Evolutionary conservation across 2,329 filamentous ascomycete genomes (phyloP).

Genomic region (Nemania sp.): DNA sequence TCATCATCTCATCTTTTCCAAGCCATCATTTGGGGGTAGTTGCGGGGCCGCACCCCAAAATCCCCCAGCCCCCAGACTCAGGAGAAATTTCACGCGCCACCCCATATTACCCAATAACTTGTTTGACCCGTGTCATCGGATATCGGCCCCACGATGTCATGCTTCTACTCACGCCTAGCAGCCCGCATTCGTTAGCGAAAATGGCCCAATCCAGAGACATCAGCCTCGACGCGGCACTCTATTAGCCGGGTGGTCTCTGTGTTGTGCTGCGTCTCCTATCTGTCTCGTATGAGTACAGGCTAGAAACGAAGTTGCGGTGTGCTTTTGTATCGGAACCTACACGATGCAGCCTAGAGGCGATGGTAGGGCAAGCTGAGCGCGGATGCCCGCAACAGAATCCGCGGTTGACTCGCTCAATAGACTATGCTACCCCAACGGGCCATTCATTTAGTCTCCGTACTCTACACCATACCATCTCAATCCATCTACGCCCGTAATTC

Average conservation of each 20-base stretch:
- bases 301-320: conserved; percentile 26
- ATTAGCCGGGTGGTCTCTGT: background rate
- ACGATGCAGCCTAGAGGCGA: conserved; percentile 10
- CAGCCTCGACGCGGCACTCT: conserved; percentile 1
- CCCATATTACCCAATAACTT: conserved; percentile 16
- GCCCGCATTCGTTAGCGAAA: conserved; percentile 18
- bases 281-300: conserved; percentile 12
- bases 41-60: conserved; percentile 19
- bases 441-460: background rate
- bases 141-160: conserved; percentile 19
- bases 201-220: conserved; percentile 10
- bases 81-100: conserved; percentile 10
- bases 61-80: conserved; percentile 8
- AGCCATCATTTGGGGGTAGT: conserved; percentile 15
- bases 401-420: conserved; percentile 2
- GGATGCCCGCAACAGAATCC: conserved; percentile 9
- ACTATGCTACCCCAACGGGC: background rate
- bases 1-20: conserved; percentile 9
- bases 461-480: too few species aligned
- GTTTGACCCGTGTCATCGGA: conserved; percentile 28
- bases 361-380: conserved; percentile 16
- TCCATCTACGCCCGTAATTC: conserved; percentile 8
- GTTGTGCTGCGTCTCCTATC: background rate
- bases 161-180: conserved; percentile 2
- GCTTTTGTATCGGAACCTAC: conserved; percentile 4